Evolutionary conservation across 192 early-diverging fungal species (phyloP), one percentile per base, ranked within the genome.

Genomic region (Podila verticillata): DNA sequence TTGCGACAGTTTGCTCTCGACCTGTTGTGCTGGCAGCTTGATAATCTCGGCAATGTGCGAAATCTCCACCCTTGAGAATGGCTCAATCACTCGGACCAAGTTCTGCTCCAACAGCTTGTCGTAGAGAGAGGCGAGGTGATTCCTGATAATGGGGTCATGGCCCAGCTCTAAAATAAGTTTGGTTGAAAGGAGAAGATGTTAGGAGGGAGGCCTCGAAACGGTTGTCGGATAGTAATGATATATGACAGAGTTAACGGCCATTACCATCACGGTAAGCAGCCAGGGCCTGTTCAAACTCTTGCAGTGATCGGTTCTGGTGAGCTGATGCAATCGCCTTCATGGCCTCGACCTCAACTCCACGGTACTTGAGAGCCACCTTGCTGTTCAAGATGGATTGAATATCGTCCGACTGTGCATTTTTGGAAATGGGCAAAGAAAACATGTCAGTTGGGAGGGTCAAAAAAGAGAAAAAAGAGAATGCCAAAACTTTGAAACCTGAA

Each of bases 71-170:
- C 95, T 87, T 57, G 97, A 98, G 77, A 95, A 99, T 26, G 98
- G 98, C 87, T 99, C 97, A 75, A 99, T 99, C 65, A 99, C 92
- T 57, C 96, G 93, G 30, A 97, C 84, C 73, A 99, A 82, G 84
- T 99, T 99, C 83, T 99, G 96, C 83, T 99, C 96, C 72, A 99
- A 83, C 32, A 99, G 87, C 24, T 93, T 97, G 75, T 99, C 97
- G 82, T 99, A 99, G 28, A 99, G 87, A 20, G 93, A 91, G 26
- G 92, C 92, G 67, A 99, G 86, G 75, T 99, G 98, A 65, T 85
- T 89, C 73, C 92, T 95, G 74, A 99, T 96, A 58, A 99, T 97
- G 47, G 94, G 93, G 84, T 99, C 97, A 73, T 96, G 91, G 60
- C 89, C 86, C 59, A 99, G 87, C 85, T 98, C 96, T 87, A 75